These are phyloP conservation scores for Saturnispora kantuleensis DNA, from an alignment of 805 yeast species.

Conservation along the genomic window DNA sequence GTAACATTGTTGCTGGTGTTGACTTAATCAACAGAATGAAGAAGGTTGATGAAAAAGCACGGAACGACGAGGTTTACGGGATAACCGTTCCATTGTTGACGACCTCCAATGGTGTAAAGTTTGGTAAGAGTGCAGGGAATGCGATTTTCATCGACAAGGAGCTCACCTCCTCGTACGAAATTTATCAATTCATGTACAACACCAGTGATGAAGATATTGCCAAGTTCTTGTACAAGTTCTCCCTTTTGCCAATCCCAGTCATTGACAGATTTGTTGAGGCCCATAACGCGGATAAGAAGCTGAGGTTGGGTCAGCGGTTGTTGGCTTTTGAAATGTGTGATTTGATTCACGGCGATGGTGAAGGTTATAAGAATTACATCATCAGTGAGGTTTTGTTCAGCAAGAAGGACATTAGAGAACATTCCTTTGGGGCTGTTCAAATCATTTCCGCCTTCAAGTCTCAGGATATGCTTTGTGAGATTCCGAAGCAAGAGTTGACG, in stretches of 20 bases:
- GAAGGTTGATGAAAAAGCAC: constrained; percentile 13
- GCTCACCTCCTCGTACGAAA: constrained; percentile 69
- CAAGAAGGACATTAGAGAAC: constrained; percentile 17
- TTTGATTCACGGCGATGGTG: constrained; percentile 74
- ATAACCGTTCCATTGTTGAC: constrained; percentile 85
- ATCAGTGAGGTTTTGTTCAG: constrained; percentile 57
- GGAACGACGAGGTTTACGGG: constrained; percentile 43
- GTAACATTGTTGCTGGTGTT: constrained; percentile 92
- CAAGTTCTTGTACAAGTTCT: constrained; percentile 63
- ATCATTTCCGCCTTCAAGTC: constrained; percentile 45
- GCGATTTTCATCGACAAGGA: constrained; percentile 76
- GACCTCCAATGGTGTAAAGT: constrained; percentile 82
- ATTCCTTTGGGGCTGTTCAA: constrained; percentile 34
- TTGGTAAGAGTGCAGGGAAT: constrained; percentile 96
- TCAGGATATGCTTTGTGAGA: constrained; percentile 42
- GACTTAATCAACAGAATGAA: constrained; percentile 65
- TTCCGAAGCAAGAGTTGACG: constrained; percentile 26
- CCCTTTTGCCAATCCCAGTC: constrained; percentile 57
- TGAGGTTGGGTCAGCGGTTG: constrained; percentile 61
- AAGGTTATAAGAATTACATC: constrained; percentile 56
- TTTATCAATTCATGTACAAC: constrained; percentile 80
- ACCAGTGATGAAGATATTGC: constrained; percentile 68
- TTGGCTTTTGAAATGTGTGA: constrained; percentile 83
- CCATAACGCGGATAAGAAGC: constrained; percentile 53
- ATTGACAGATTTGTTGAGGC: constrained; percentile 42